Base-by-base conservation (phyloP, 345 rosid species). In the Pseudoturritis turrita region DNA sequence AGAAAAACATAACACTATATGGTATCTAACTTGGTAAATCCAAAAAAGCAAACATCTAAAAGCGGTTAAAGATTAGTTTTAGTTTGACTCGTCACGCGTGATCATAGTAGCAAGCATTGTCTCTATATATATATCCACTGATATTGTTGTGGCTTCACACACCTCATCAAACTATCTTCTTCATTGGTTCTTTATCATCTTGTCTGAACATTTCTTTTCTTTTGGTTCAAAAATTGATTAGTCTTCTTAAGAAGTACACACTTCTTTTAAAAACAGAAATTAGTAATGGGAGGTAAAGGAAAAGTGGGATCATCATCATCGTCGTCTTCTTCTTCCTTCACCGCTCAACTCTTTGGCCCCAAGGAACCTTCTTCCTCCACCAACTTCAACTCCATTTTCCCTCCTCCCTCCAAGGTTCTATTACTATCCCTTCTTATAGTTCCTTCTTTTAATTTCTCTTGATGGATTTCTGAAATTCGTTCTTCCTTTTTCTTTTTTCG, bases 331-430 rank as follows among this genome's bases (percentile, higher is more conserved):
- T 81, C 86, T 40, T 87, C 86, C 3, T 83, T 85, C 60, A 78
- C 87, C 6, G 67, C 87, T 71, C 83, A 88, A 54, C 87, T 92
- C 60, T 92, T 86, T 65, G 89, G 95, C 71, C 76, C 74, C 74
- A 92, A 81, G 79, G 86, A 88, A 54, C 65, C 83, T 26, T 58
- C 90, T 9, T 78, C 90, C 13, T 45, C 86, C n/a, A 82, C 91
- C 52, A 79, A 64, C 52, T 83, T 89, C 44, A 80, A 81, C 41
- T 85, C 96, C 41, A 87, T 92, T 53, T 87, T 89, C 55, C 78
- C 90, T 58, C 87, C 81, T 52, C 86, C 87, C 19, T 73, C 86
- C 4, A 71, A 72, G 82, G 96, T 87, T 82, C 68, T 26, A 13
- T 36, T 35, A 18, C 1, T 6, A 17, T 14, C 6, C 25, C 2